Evolutionary conservation across 164 flowering plant genomes (phyloP), one percentile per base, ranked within the genome.

Genomic region (Chimonanthus salicifolius): DNA sequence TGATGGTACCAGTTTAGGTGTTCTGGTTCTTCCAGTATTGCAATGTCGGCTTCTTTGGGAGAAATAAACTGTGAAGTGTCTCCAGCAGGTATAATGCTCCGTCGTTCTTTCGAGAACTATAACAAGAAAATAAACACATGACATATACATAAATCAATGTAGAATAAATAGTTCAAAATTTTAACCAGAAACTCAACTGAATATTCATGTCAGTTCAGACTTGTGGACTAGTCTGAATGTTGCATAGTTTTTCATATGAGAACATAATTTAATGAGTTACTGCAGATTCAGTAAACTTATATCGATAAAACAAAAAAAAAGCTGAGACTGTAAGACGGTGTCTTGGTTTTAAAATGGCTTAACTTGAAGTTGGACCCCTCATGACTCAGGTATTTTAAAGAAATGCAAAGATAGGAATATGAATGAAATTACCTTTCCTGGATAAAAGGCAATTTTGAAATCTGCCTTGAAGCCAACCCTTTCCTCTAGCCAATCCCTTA

Each of bases 401-500:
- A 33, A 33, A 33, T 33, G 33, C 33, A 33, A 33, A 33, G 33
- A 33, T 33, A 33, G 33, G 33, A 33, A 33, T 33, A 1, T 33
- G 33, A 33, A 33, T 33, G 60, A 54, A 74, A 44, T 9, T 85
- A 95, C 99, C 97, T 93, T 95, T 81, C 99, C 99, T 0, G 99
- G 99, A 77, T 93, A 95, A 75, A 95, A 95, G 6, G 98, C 85
- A 33, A 95, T 95, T 65, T 86, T 88, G 74, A 95, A 93, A 76
- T 93, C 92, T 65, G 98, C 83, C 82, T 88, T 92, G 76, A 95
- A 95, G 74, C 98, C 97, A 71, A 87, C 80, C 80, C 97, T 90
- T 84, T 94, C 97, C 83, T 93, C 97, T 58, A 95, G 88, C 99
- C 99, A 95, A 68, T 82, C 83, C 16, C 92, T 90, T 70, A 95